Base-by-base conservation (phyloP, 176 grass and related monocot genomes). In the Rhynchospora tenuis region DNA sequence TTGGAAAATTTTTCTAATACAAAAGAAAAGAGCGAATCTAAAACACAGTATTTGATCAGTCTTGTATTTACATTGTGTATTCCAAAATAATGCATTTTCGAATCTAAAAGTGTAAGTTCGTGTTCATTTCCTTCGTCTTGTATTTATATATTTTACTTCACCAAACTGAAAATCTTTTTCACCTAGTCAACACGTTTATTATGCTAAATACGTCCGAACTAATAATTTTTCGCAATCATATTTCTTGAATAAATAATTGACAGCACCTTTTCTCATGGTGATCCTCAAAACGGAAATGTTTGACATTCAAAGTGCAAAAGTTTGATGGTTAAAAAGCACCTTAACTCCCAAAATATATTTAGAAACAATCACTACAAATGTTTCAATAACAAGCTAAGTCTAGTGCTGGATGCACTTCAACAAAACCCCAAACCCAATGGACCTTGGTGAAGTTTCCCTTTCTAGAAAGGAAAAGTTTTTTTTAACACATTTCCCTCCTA, bases 301-400 rank as follows among this genome's bases (percentile, higher is more conserved):
- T 63, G 23, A 9, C 27, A 63, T 26, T 64, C 1, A 26, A 43
- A 19, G 5, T 47, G 42, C 20, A 71, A 9, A 46, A 45, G n/a
- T 24, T 72, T 20, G 19, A 43, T 23, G 19, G 12, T 51, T 4
- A 38, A 38, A 38, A 38, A 38, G 45, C 71, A 51, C 14, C 1
- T 68, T 42, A 68, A 68, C 17, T 6, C 20, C 46, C 16, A 26
- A 6, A 73, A 14, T n/a, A n/a, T n/a, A n/a, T n/a, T n/a, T n/a
- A 73, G 0, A 50, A 50, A 26, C 48, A 56, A 77, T 56, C 73
- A 77, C 2, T 28, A 3, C 20, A 50, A 52, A 76, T 55, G 72
- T 76, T 76, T 55, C 24, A 29, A 77, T 75, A 27, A 26, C 23
- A 54, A 75, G 72, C 52, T 75, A 52, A 75, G 55, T n/a, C 42